A percentile compares a stretch with the other conserved stretches of the same genome.
phyloP scores from a whole-genome alignment of 352 stramenopile species.

The Phytophthora podocarpi region DNA sequence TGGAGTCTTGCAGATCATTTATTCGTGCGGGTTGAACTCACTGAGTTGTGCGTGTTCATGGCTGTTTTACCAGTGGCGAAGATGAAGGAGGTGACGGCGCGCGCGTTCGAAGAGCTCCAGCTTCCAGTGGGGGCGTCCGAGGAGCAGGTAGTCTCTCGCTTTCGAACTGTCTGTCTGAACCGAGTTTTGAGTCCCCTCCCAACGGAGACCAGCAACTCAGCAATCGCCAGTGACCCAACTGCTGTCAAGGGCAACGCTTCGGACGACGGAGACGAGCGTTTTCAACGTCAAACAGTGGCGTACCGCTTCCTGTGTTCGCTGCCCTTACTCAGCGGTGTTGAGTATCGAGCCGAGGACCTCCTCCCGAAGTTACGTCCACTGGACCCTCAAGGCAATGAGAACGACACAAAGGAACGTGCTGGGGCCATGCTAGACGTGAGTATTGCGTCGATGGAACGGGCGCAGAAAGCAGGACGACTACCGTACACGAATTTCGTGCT shows the following conservation, averaged over 20 bases:
- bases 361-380: constrained; percentile 52
- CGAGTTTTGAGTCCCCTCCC: constrained; percentile 28
- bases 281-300: constrained; percentile 65
- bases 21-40: no score
- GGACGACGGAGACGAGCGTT: constrained; percentile 33
- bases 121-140: constrained; percentile 51
- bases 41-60: constrained; percentile 13
- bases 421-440: constrained; percentile 67
- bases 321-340: constrained; percentile 35
- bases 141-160: constrained; percentile 54
- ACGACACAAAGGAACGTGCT: constrained; percentile 40
- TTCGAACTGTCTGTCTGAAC: constrained; percentile 55
- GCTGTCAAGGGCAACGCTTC: constrained; percentile 2
- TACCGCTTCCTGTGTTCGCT: constrained; percentile 71
- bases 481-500: constrained; percentile 83
- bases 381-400: constrained; percentile 22
- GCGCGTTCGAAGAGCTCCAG: constrained; percentile 64
- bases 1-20: not conserved
- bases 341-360: constrained; percentile 47
- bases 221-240: not conserved
- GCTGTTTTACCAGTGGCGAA: constrained; percentile 16
- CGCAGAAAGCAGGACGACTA: constrained; percentile 52
- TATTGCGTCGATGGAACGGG: constrained; percentile 66
- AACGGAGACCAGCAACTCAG: constrained; percentile 11
- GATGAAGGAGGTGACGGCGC: constrained; percentile 43